Evolutionary conservation across 768 basidiomycete species (phyloP).

Genomic region (Podaxis mareebaensis): DNA sequence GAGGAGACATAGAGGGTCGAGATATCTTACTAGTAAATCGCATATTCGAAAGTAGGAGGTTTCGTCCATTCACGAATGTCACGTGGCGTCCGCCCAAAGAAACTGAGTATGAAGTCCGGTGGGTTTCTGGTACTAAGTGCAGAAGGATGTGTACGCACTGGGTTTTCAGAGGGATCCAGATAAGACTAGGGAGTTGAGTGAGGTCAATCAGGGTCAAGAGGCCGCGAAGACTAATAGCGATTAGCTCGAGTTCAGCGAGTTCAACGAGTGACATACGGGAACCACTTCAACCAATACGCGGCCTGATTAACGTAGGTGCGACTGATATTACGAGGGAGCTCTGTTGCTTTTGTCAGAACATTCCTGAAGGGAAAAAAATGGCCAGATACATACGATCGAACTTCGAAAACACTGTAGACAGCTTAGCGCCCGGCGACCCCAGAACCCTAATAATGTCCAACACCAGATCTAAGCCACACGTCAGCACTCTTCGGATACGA

Average conservation of each 20-base stretch:
- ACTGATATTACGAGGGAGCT: conserved; percentile 64
- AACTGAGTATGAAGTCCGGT: conserved; percentile 30
- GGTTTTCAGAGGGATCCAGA: conserved; percentile 68
- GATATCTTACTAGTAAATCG: conserved; percentile 58
- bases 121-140: conserved; percentile 25
- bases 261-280: conserved; percentile 52
- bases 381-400: conserved; percentile 28
- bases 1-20: background rate
- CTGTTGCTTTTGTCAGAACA: conserved; percentile 32
- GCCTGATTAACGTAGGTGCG: conserved; percentile 78
- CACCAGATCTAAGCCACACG: conserved; percentile 26
- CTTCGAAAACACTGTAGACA: conserved; percentile 30
- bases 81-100: conserved; percentile 75
- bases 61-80: conserved; percentile 79
- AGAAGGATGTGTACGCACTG: conserved; percentile 63
- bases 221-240: conserved; percentile 55
- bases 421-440: conserved; percentile 25
- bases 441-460: conserved; percentile 32
- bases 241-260: background rate
- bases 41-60: conserved; percentile 75
- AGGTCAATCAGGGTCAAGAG: conserved; percentile 84
- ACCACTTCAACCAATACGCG: conserved; percentile 81
- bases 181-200: conserved; percentile 79
- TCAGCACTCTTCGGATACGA: background rate
- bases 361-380: background rate